A percentile compares a stretch with the other conserved stretches of the same genome.
phyloP scores from a whole-genome alignment of 2,329 filamentous ascomycete genomes.

The Cladosporium sp. region DNA sequence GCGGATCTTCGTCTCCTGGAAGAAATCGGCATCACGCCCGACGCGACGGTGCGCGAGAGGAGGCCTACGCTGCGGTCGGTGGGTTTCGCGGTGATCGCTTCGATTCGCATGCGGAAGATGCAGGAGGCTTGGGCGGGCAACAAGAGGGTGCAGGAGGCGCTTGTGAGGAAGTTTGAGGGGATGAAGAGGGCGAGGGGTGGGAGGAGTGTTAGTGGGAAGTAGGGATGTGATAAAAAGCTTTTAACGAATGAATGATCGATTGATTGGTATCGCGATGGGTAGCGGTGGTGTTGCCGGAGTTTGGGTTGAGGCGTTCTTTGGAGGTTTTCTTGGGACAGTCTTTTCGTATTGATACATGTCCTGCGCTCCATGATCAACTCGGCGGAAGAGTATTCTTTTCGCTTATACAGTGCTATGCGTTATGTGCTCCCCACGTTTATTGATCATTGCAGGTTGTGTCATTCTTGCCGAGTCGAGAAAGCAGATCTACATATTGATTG shows the following conservation, averaged over 20 bases:
- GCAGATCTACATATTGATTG: too few species aligned
- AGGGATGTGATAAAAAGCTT: background rate
- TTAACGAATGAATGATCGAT: background rate
- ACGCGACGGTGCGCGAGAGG: slow-evolving; percentile 39
- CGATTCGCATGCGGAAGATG: slow-evolving; percentile 46
- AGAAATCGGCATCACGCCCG: slow-evolving; percentile 65
- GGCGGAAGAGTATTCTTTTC: too few species aligned
- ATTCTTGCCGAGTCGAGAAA: too few species aligned
- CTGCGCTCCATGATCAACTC: too few species aligned
- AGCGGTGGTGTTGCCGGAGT: slow-evolving; percentile 8
- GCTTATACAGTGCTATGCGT: too few species aligned
- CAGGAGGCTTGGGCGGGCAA: slow-evolving; percentile 46
- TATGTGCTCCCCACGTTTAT: too few species aligned
- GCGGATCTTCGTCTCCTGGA: slow-evolving; percentile 80
- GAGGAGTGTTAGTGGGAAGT: background rate
- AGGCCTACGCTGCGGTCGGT: slow-evolving; percentile 44
- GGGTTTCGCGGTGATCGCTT: slow-evolving; percentile 44
- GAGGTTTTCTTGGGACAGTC: too few species aligned
- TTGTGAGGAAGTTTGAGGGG: slow-evolving; percentile 41
- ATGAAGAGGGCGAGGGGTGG: slow-evolving; percentile 29
- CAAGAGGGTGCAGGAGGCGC: slow-evolving; percentile 42
- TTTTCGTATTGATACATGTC: too few species aligned
- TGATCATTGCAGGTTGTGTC: too few species aligned
- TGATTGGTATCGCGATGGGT: background rate
- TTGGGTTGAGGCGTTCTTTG: background rate